Evolutionary conservation across 2,329 filamentous ascomycete species (phyloP).

Genomic region (Orbilia brochopaga): DNA sequence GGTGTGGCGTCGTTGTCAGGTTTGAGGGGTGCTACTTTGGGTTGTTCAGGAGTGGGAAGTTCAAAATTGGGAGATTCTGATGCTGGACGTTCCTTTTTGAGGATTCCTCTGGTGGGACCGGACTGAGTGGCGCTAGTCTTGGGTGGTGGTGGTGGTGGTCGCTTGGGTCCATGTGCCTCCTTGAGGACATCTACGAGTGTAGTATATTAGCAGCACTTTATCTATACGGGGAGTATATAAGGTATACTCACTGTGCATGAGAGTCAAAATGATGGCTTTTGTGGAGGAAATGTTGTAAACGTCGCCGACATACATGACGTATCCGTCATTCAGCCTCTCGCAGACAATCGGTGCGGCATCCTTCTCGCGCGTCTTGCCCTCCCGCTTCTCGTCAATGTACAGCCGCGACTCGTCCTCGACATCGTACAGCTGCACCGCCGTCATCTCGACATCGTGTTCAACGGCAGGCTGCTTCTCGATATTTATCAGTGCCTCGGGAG

Average conservation of each 20-base stretch:
- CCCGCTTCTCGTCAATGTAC: constrained; percentile 19
- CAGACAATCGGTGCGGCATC: constrained; percentile 15
- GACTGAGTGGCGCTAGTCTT: no score
- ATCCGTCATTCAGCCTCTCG: constrained; percentile 24
- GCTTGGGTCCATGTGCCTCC: neutral
- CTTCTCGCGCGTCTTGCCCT: neutral
- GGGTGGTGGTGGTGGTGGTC: no score
- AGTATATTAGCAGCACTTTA: no score
- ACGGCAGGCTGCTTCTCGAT: constrained; percentile 6
- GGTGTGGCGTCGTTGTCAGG: neutral
- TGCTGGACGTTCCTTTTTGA: neutral
- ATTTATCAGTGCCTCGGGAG: constrained; percentile 8
- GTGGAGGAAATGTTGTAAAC: neutral
- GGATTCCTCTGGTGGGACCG: neutral
- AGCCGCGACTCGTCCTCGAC: constrained; percentile 21
- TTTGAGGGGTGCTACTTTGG: constrained; percentile 1
- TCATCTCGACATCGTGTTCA: constrained; percentile 20
- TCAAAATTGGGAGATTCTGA: neutral
- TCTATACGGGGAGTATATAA: no score
- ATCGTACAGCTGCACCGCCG: constrained; percentile 10
- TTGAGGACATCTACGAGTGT: neutral
- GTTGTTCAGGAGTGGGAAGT: neutral
- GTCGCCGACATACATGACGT: constrained; percentile 29
- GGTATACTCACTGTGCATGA: constrained; percentile 20
- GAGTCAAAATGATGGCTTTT: constrained; percentile 10